phyloP scores from a whole-genome alignment of 192 early-diverging fungal genomes.

The Linnemannia exigua region DNA sequence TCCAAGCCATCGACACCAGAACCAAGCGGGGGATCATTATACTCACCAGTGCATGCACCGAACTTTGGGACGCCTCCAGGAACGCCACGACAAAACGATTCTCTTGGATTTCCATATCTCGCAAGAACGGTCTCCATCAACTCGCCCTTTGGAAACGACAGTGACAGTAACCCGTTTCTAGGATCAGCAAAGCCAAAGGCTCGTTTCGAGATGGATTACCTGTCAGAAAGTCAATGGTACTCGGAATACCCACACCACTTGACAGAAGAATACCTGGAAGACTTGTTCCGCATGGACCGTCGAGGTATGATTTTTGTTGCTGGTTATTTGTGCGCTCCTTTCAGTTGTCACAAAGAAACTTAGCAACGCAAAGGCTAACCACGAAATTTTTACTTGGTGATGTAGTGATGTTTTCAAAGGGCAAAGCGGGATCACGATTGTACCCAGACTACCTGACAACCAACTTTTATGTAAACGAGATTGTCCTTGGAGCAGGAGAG shows the following conservation, averaged over 20 bases:
- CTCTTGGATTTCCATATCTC: slow-evolving; percentile 6
- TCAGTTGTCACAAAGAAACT: neutral
- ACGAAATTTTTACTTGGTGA: neutral
- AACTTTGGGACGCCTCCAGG: slow-evolving; percentile 46
- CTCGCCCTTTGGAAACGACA: slow-evolving; percentile 16
- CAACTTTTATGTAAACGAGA: slow-evolving; percentile 74
- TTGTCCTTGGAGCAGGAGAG: slow-evolving; percentile 80
- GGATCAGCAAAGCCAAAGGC: slow-evolving; percentile 34
- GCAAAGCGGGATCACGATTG: slow-evolving; percentile 29
- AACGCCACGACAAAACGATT: slow-evolving; percentile 6
- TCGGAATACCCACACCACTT: slow-evolving; percentile 53
- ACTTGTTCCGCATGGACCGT: slow-evolving; percentile 39
- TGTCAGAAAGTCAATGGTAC: slow-evolving; percentile 56
- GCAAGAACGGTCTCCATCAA: neutral
- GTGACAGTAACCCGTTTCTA: slow-evolving; percentile 44
- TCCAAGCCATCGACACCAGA: slow-evolving; percentile 5
- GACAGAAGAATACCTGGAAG: slow-evolving; percentile 45
- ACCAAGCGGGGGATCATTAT: neutral
- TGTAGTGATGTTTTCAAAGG: slow-evolving; percentile 42
- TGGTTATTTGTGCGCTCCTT: neutral
- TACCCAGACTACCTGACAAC: slow-evolving; percentile 77
- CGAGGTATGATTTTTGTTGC: slow-evolving; percentile 16
- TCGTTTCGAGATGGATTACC: slow-evolving; percentile 43
- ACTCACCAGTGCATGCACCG: slow-evolving; percentile 30
- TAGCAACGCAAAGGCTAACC: neutral